phyloP scores from a whole-genome alignment of 139 green algal species.

The Dunaliella primolecta region DNA sequence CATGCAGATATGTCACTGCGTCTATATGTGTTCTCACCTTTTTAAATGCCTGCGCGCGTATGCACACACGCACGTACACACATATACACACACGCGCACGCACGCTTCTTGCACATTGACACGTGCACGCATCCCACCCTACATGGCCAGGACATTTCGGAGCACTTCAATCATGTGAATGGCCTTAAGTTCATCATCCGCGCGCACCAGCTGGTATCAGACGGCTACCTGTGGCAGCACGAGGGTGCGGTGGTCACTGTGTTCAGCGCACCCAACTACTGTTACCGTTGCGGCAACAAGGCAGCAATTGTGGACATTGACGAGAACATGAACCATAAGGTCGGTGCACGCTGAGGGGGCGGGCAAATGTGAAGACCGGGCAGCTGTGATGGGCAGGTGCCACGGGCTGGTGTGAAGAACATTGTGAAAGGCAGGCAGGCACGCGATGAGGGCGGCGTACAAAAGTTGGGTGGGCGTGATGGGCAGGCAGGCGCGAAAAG shows the following conservation, averaged over 20 bases:
- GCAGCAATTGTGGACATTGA: conserved; percentile 63
- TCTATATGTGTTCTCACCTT: not conserved
- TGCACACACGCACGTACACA: too few relatives aligned
- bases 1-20: not conserved
- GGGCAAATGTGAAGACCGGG: not conserved
- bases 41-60: too few relatives aligned
- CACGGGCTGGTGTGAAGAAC: too few relatives aligned
- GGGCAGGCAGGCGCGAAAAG: too few relatives aligned
- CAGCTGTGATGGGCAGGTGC: not conserved
- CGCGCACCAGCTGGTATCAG: conserved; percentile 96
- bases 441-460: not conserved
- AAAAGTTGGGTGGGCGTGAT: too few relatives aligned
- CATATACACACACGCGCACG: too few relatives aligned
- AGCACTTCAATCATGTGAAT: conserved; percentile 96
- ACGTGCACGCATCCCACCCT: not conserved
- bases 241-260: conserved; percentile 88
- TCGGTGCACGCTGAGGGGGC: too few relatives aligned
- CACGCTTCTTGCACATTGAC: too few relatives aligned
- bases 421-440: too few relatives aligned
- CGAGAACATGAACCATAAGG: conserved; percentile 62
- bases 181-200: conserved; percentile 92
- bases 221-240: conserved; percentile 88
- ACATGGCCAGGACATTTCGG: conserved; percentile 64
- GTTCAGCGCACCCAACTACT: conserved; percentile 98
- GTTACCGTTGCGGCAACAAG: conserved; percentile 87